Base-by-base conservation (phyloP, 768 basidiomycete species). In the Lactarius hatsudake region DNA sequence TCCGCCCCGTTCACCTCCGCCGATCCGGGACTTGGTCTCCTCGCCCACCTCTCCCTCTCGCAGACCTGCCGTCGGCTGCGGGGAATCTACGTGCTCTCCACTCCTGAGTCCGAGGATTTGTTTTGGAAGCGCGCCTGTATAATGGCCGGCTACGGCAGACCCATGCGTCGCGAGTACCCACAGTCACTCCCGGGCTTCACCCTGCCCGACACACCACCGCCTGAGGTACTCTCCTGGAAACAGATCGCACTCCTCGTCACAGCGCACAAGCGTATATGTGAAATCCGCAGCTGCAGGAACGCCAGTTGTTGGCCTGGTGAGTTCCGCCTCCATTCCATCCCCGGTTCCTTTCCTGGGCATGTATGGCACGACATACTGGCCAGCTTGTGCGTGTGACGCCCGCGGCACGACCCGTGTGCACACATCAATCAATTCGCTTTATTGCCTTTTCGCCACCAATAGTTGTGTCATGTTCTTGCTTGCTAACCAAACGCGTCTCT, bases 241-340 rank as follows among this genome's bases (percentile, higher is more conserved):
- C 59, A 63, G 51, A 61, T 71, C n/a, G 70, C 70, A 1, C 62
- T 59, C 32, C 55, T 66, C 65, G 55, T 71, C 56, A 59, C 59
- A 7, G 59, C 69, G 40, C 70, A 71, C 56, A 62, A 58, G 18
- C 62, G 68, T 5, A 36, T 64, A 6, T 71, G 70, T 13, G 70
- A 71, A 51, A 71, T 71, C 61, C 70, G 68, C 23, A 70, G 69
- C n/a, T 71, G 70, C 53, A 61, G 63, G 62, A 69, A 70, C 20
- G 69, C 68, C 18, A 64, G 65, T 28, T 53, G 48, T 23, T 71
- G 70, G 70, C 61, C 60, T 48, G 65, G 68, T 71, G 26, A 32
- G 70, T 71, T 65, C 48, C 60, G 62, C 62, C 38, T 64, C 51
- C 9, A 53, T 45, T 20, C n/a, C 13, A 20, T 5, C 28, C 20